Evolutionary conservation across 1,139 yeast species (phyloP).

Genomic region (Geotrichum europaeum): DNA sequence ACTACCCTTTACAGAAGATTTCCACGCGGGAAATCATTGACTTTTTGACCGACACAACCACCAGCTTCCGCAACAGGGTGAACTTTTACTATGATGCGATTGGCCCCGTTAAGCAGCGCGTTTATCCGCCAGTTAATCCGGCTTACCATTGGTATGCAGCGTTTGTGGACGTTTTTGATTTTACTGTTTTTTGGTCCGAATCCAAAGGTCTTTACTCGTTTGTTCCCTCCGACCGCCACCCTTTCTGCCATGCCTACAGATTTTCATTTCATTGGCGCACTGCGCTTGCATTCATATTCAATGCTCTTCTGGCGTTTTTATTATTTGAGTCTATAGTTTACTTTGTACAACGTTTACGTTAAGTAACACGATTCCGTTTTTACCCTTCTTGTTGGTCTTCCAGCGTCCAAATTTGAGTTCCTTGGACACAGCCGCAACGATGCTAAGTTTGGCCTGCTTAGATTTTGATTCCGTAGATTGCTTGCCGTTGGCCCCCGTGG

Average conservation of each 20-base stretch:
- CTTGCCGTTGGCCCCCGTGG: slow-evolving; percentile 40
- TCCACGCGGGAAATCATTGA: neutral
- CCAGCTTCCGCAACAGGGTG: neutral
- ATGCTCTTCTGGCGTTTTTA: slow-evolving; percentile 9
- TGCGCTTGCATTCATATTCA: slow-evolving; percentile 12
- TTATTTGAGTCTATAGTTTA: slow-evolving; percentile 7
- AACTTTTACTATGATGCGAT: slow-evolving; percentile 23
- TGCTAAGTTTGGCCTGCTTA: slow-evolving; percentile 35
- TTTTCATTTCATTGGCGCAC: slow-evolving; percentile 19
- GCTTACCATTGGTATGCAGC: slow-evolving; percentile 20
- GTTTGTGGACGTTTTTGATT: slow-evolving; percentile 21
- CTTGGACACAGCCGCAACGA: slow-evolving; percentile 66
- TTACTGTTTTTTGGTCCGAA: slow-evolving; percentile 25
- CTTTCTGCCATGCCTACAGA: slow-evolving; percentile 22
- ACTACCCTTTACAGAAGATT: neutral
- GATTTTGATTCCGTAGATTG: slow-evolving; percentile 31
- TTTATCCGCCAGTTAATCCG: slow-evolving; percentile 21
- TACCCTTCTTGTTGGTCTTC: slow-evolving; percentile 36
- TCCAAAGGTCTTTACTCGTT: slow-evolving; percentile 26
- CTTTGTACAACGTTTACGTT: neutral
- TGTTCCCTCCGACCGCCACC: slow-evolving; percentile 15
- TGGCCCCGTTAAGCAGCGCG: slow-evolving; percentile 20
- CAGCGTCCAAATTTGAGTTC: slow-evolving; percentile 89
- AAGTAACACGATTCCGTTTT: slow-evolving; percentile 24
- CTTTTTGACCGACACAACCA: neutral